Evolutionary conservation across 441 rosid genomes (phyloP).

Genomic region (Mallotus repandus): DNA sequence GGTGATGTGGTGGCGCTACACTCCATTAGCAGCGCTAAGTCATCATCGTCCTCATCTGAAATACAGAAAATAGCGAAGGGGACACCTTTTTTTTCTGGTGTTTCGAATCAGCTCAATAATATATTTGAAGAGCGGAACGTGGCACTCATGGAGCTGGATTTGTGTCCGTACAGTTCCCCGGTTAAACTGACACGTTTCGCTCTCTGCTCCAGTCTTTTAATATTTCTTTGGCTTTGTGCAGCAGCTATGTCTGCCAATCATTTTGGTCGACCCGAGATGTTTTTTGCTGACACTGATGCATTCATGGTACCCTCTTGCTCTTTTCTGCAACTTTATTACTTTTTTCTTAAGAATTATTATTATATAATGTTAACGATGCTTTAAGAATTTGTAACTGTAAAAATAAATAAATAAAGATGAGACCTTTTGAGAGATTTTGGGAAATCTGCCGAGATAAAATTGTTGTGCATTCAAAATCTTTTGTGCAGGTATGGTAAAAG

Average conservation of each 20-base stretch:
- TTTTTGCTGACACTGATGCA: conserved; percentile 9
- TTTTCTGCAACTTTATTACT: not conserved
- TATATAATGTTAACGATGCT: too few species aligned
- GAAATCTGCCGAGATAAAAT: conserved; percentile 37
- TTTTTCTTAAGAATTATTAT: too few species aligned
- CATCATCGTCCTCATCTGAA: too few species aligned
- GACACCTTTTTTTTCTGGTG: not conserved
- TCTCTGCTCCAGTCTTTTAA: conserved; percentile 7
- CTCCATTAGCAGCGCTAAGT: too few species aligned
- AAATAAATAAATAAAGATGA: conserved; percentile 29
- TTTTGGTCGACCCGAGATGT: conserved; percentile 1
- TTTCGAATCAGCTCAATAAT: not conserved
- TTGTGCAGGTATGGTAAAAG: conserved; percentile 27
- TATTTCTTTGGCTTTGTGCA: conserved; percentile 14
- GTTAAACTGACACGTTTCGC: conserved; percentile 21
- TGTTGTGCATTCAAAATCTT: conserved; percentile 30
- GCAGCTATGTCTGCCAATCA: not conserved
- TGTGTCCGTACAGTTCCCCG: conserved; percentile 7
- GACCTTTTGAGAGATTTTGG: conserved; percentile 40
- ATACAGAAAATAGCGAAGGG: too few species aligned
- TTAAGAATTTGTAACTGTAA: too few species aligned
- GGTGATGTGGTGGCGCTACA: too few species aligned
- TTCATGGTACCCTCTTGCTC: conserved; percentile 24
- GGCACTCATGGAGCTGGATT: conserved; percentile 24
- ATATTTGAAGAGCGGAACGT: not conserved